These are phyloP conservation scores for Urtica urens DNA, from an alignment of 306 rosid genomes.

Conservation along the genomic window DNA sequence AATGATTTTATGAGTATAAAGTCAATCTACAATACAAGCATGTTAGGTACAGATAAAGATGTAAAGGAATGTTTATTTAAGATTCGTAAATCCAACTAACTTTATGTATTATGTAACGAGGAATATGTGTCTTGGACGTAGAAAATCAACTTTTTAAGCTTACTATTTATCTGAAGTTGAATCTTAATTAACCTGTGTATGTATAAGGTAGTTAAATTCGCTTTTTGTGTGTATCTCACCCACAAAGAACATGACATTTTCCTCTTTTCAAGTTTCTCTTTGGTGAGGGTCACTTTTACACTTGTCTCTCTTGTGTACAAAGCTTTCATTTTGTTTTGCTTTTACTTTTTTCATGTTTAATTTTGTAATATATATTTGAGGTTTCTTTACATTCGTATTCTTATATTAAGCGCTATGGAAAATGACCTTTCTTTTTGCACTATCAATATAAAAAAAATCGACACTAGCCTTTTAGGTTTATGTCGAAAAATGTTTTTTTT, in stretches of 20 bases:
- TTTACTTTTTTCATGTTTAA: slow-evolving; percentile 6
- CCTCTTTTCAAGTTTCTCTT: slow-evolving; percentile 16
- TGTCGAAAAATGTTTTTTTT: too few relatives aligned
- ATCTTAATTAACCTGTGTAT: neutral
- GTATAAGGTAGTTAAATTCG: slow-evolving; percentile 15
- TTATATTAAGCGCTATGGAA: too few relatives aligned
- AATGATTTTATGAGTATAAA: slow-evolving; percentile 39
- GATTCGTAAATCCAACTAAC: slow-evolving; percentile 3
- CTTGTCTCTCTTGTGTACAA: slow-evolving; percentile 59
- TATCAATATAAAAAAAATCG: too few relatives aligned
- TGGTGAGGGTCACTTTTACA: slow-evolving; percentile 20
- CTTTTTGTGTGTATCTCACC: neutral
- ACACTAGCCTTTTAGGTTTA: too few relatives aligned
- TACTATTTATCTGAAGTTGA: neutral
- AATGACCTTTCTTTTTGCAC: too few relatives aligned
- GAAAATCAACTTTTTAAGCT: slow-evolving; percentile 9
- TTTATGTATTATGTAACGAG: too few relatives aligned
- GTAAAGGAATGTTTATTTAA: slow-evolving; percentile 6
- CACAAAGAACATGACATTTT: slow-evolving; percentile 1
- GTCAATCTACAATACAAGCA: slow-evolving; percentile 28
- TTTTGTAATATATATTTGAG: too few relatives aligned
- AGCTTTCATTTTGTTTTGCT: slow-evolving; percentile 23
- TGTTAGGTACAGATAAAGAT: slow-evolving; percentile 46
- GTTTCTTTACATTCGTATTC: too few relatives aligned
- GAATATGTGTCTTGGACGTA: slow-evolving; percentile 29